Conservation (phyloP, 2,329 filamentous ascomycete species). For the Diaporthe citriasiana region DNA sequence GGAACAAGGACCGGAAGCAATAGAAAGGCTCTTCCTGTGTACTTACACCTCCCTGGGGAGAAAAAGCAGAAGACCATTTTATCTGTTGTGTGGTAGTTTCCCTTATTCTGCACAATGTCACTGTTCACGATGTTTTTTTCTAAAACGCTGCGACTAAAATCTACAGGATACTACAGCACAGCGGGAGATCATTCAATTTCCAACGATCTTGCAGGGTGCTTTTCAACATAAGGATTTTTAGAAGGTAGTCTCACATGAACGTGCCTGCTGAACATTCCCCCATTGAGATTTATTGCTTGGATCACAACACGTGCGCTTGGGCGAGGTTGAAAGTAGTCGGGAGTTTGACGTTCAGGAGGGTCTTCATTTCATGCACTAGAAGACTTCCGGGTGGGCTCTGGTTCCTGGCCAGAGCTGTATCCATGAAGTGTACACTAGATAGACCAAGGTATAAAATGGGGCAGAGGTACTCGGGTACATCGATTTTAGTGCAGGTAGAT, state of each 20-base stretch:
- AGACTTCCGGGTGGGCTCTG: neutral
- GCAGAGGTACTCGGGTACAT: neutral
- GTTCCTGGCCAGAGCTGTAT: neutral
- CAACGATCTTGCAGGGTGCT: neutral
- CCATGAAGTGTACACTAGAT: neutral
- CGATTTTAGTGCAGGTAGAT: neutral
- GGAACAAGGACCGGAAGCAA: neutral
- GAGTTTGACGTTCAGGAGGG: no score
- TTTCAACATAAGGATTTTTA: no score
- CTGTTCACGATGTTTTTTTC: no score
- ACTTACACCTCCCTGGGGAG: neutral
- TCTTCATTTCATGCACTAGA: no score
- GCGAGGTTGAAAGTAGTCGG: neutral
- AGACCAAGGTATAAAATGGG: neutral
- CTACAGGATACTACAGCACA: neutral
- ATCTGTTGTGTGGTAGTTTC: neutral
- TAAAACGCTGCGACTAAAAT: neutral
- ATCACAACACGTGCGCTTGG: no score
- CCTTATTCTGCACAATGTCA: neutral
- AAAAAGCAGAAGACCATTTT: neutral
- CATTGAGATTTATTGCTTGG: no score
- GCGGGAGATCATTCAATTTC: neutral
- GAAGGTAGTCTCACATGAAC: no score
- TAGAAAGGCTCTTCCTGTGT: neutral
- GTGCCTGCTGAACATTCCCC: no score